These are phyloP conservation scores for Schizochytrium sp. DNA, from an alignment of 108 stramenopile genomes.

Conservation along the genomic window DNA sequence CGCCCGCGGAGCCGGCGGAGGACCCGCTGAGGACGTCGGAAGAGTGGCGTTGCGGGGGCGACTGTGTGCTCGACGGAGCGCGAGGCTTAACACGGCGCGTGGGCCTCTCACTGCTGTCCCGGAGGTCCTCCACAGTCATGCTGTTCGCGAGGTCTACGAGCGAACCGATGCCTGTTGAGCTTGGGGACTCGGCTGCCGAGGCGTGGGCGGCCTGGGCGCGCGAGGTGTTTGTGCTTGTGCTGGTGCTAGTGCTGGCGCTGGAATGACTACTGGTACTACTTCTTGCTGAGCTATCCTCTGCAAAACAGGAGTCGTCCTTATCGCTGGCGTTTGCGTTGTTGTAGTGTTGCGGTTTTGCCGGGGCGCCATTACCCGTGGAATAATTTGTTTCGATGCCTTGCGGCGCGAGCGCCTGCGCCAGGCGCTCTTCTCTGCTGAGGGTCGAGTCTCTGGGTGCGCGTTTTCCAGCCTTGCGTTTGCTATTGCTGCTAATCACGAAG, in stretches of 20 bases:
- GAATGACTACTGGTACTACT: not conserved
- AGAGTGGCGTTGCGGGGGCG: not conserved
- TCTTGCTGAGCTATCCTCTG: not conserved
- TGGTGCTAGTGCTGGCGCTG: not conserved
- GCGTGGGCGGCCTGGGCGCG: not conserved
- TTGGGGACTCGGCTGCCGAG: not conserved
- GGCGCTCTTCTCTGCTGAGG: not conserved
- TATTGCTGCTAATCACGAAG: not conserved
- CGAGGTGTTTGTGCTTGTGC: not conserved
- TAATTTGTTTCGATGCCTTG: not conserved
- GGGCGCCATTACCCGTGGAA: not conserved
- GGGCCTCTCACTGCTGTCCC: not conserved
- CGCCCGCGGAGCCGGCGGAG: not conserved
- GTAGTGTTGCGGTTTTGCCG: not conserved
- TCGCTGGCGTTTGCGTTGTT: not conserved
- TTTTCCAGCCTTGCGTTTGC: not conserved
- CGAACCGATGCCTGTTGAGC: not conserved
- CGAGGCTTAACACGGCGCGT: not conserved
- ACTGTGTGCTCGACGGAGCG: not conserved
- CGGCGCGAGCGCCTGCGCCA: not conserved
- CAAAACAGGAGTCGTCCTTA: not conserved
- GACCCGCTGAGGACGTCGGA: not conserved
- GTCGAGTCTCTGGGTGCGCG: not conserved
- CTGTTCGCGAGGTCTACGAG: not conserved
- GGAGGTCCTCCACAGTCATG: not conserved